These are phyloP conservation scores for Pterocarpus macrocarpus DNA, from an alignment of 306 rosid genomes.

Conservation along the genomic window DNA sequence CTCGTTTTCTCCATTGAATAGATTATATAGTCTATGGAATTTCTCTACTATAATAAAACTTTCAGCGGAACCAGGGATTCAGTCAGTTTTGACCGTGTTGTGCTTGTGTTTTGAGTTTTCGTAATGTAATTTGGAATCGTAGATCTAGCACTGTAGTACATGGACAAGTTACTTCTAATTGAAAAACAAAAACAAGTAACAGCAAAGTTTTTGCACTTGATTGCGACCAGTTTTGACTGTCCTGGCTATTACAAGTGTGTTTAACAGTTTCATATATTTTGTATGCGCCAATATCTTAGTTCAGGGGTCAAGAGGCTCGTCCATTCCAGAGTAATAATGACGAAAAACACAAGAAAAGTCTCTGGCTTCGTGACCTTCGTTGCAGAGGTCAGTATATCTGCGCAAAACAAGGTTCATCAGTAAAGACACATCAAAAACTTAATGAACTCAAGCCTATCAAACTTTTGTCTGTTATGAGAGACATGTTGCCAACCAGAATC, in stretches of 20 bases:
- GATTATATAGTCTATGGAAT: background rate
- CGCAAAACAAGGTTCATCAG: constrained; percentile 36
- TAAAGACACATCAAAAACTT: background rate
- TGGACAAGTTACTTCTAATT: constrained; percentile 9
- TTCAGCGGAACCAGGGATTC: constrained; percentile 15
- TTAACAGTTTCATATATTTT: background rate
- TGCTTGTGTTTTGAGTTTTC: constrained; percentile 3
- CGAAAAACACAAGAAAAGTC: constrained; percentile 91
- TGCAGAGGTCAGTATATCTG: constrained; percentile 76
- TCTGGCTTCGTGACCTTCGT: constrained; percentile 65
- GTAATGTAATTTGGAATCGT: constrained; percentile 10
- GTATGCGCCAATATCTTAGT: background rate
- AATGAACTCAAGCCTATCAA: background rate
- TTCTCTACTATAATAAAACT: constrained; percentile 16
- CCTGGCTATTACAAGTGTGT: background rate
- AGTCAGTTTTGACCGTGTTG: constrained; percentile 39
- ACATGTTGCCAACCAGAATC: background rate
- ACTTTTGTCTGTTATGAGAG: background rate
- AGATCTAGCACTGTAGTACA: background rate
- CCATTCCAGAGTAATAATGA: constrained; percentile 71
- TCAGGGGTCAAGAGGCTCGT: constrained; percentile 50
- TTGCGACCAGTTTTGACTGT: background rate
- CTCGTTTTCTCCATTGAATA: background rate
- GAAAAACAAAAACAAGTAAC: background rate
- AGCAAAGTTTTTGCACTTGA: background rate